A percentile compares a stretch with the other conserved stretches of the same genome.
phyloP scores from a whole-genome alignment of 208 protist species.

The Wallacemonas sp. region DNA sequence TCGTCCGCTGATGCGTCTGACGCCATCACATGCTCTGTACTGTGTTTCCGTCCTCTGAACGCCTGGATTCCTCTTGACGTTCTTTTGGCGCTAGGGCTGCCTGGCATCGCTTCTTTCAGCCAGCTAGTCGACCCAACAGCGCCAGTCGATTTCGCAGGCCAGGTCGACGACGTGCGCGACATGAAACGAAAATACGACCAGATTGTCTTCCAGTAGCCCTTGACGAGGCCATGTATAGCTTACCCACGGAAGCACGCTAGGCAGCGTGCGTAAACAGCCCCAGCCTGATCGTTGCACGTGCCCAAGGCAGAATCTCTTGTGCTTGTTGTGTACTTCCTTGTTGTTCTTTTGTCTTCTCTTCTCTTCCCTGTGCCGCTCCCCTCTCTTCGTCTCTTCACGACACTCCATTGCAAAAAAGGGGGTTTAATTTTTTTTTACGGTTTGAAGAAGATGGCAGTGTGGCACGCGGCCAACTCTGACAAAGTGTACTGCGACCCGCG shows the following conservation, averaged over 20 bases:
- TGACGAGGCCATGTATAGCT: no score
- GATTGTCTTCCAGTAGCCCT: conserved; percentile 1
- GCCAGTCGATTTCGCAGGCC: conserved; percentile 23
- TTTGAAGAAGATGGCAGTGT: no score
- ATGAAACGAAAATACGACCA: conserved; percentile 1
- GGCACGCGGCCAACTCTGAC: no score
- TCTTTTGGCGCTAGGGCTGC: conserved; percentile 28
- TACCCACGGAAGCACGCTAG: no score
- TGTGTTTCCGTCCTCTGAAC: conserved; percentile 52
- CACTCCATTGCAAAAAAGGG: not conserved
- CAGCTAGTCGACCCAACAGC: conserved; percentile 33
- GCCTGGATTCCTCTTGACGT: conserved; percentile 44
- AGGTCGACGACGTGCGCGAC: conserved; percentile 5
- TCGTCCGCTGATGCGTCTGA: conserved; percentile 51
- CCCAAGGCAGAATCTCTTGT: no score
- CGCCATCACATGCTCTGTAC: conserved; percentile 32
- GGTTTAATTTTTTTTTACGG: not conserved
- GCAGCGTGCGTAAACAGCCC: no score
- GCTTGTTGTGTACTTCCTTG: not conserved
- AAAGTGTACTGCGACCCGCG: no score
- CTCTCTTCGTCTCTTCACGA: not conserved
- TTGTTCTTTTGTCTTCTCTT: conserved; percentile 8
- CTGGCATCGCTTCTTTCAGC: conserved; percentile 36
- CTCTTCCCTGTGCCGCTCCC: not conserved
- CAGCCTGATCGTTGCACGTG: no score